These are phyloP conservation scores for Bocquillonia castaneifolia DNA, from an alignment of 441 rosid genomes.

Conservation along the genomic window DNA sequence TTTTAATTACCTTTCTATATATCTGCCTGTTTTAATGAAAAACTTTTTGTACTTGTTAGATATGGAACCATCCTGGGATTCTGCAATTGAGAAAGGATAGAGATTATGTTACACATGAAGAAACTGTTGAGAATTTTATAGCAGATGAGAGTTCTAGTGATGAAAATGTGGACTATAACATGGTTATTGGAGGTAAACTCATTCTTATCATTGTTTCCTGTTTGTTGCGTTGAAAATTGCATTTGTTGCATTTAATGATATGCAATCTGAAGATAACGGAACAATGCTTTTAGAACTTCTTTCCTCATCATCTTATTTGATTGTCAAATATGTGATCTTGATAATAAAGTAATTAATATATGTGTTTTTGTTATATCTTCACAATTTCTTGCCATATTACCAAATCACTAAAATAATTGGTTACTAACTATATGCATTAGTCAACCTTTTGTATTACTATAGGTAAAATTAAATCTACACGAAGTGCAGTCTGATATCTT, in stretches of 20 bases:
- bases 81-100: conserved; percentile 85
- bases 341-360: too few relatives aligned
- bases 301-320: not conserved
- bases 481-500: too few relatives aligned
- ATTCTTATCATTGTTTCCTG: conserved; percentile 5
- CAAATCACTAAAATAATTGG: too few relatives aligned
- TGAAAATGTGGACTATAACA: conserved; percentile 79
- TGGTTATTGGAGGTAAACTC: conserved; percentile 66
- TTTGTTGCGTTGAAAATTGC: conserved; percentile 12
- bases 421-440: too few relatives aligned
- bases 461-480: too few relatives aligned
- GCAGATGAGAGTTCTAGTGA: conserved; percentile 95
- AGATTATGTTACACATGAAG: conserved; percentile 60
- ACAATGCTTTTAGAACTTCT: not conserved
- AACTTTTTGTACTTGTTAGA: conserved; percentile 45
- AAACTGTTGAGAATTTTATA: conserved; percentile 59
- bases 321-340: too few relatives aligned
- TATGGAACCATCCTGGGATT: conserved; percentile 99
- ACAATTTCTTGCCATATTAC: too few relatives aligned
- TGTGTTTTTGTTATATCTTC: too few relatives aligned
- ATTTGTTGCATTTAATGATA: conserved; percentile 8
- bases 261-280: too few relatives aligned
- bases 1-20: not conserved
- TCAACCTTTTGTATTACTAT: too few relatives aligned
- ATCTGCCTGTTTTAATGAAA: conserved; percentile 11